Evolutionary conservation across 225 moss, liverwort and hornwort genomes (phyloP).

Genomic region (Neckera pumila): DNA sequence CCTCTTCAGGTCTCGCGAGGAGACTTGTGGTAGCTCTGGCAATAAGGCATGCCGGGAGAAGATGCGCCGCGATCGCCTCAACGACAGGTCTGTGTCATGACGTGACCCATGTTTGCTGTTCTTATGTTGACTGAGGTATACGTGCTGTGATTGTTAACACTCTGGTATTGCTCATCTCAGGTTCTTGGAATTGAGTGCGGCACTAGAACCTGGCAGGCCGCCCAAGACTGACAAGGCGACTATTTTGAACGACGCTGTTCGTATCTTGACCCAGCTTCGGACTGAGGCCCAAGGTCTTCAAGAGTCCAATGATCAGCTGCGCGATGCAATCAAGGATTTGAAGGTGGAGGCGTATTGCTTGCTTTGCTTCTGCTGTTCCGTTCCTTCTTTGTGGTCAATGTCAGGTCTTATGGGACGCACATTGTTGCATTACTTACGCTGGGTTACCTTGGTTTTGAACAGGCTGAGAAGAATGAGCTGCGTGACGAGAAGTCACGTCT

Average conservation of each 20-base stretch:
- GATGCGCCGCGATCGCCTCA: slow-evolving; percentile 83
- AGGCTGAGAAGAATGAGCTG: slow-evolving; percentile 91
- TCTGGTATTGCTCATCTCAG: slow-evolving; percentile 8
- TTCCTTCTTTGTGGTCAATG: neutral
- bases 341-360: slow-evolving; percentile 17
- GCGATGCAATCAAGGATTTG: slow-evolving; percentile 67
- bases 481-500: slow-evolving; percentile 85
- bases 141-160: neutral
- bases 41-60: slow-evolving; percentile 95
- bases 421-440: neutral
- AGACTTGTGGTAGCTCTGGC: slow-evolving; percentile 57
- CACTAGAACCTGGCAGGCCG: slow-evolving; percentile 67
- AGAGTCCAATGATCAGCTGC: slow-evolving; percentile 66
- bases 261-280: slow-evolving; percentile 58
- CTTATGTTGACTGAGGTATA: neutral
- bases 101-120: neutral
- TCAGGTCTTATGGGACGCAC: neutral
- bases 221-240: slow-evolving; percentile 94
- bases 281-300: slow-evolving; percentile 63
- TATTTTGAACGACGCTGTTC: slow-evolving; percentile 77
- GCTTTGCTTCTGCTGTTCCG: neutral
- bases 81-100: slow-evolving; percentile 50
- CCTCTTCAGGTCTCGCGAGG: slow-evolving; percentile 55
- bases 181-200: slow-evolving; percentile 80
- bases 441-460: neutral